These are phyloP conservation scores for Zopfochytrium polystomum DNA, from an alignment of 371 early-diverging fungal species.

Conservation along the genomic window DNA sequence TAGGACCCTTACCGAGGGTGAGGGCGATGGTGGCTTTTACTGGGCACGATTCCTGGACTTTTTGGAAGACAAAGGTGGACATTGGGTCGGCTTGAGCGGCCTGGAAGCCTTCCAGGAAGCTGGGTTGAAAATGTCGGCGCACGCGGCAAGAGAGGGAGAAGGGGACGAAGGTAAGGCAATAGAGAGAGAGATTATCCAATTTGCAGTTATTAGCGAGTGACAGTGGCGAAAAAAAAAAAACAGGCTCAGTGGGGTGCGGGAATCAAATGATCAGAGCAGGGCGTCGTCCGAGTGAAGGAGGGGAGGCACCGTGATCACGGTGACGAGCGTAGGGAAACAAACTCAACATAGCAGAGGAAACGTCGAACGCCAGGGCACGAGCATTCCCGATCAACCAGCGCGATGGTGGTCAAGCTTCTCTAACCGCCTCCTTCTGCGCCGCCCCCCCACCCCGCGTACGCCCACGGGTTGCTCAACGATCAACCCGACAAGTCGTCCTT, in stretches of 20 bases:
- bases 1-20: slow-evolving; percentile 57
- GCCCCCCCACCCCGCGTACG: too few species aligned
- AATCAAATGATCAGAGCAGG: too few species aligned
- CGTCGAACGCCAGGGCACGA: too few species aligned
- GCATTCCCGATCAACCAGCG: too few species aligned
- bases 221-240: background rate
- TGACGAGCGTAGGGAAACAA: too few species aligned
- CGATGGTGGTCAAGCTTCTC: too few species aligned
- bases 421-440: too few species aligned
- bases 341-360: too few species aligned
- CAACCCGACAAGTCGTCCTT: too few species aligned
- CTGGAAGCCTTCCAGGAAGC: slow-evolving; percentile 15
- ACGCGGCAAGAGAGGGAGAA: background rate
- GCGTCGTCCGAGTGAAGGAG: too few species aligned
- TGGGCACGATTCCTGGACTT: slow-evolving; percentile 70
- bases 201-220: background rate
- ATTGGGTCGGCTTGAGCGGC: slow-evolving; percentile 8
- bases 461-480: too few species aligned
- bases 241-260: background rate
- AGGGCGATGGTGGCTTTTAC: slow-evolving; percentile 73
- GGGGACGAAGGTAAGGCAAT: background rate
- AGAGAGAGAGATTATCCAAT: background rate
- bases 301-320: too few species aligned
- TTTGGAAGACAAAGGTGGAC: slow-evolving; percentile 6
- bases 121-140: background rate